Conservation (phyloP, 805 yeast species). For the Candida sphagnicola region DNA sequence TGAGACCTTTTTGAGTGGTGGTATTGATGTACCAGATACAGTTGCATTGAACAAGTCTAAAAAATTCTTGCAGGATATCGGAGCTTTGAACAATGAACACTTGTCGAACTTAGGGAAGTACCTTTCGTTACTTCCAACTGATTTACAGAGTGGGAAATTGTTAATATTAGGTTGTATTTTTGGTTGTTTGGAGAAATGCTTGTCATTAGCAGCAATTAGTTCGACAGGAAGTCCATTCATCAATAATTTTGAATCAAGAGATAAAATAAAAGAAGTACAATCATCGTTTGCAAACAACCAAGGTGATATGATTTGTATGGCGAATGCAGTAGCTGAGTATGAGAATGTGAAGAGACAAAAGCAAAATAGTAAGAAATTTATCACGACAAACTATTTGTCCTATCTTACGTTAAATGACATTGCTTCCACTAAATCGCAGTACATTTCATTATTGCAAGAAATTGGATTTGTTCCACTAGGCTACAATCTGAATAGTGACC, state of each 20-base stretch:
- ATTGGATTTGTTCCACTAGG: constrained; percentile 68
- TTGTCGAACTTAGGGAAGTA: constrained; percentile 78
- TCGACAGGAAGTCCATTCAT: constrained; percentile 74
- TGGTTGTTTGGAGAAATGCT: constrained; percentile 72
- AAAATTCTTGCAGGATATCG: constrained; percentile 57
- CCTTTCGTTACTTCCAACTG: constrained; percentile 80
- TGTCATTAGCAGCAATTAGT: constrained; percentile 77
- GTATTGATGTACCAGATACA: constrained; percentile 76
- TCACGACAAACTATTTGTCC: constrained; percentile 59
- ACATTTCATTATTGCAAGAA: constrained; percentile 65
- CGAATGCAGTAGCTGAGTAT: constrained; percentile 57
- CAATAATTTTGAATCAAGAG: constrained; percentile 59
- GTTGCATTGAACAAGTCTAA: constrained; percentile 50
- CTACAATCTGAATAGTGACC: constrained; percentile 22
- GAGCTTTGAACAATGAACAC: constrained; percentile 52
- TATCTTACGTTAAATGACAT: constrained; percentile 67
- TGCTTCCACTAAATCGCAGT: constrained; percentile 65
- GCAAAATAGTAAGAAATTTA: constrained; percentile 36
- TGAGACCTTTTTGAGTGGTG: constrained; percentile 60
- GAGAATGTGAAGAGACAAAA: constrained; percentile 17
- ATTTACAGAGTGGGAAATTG: constrained; percentile 79
- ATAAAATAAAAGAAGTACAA: constrained; percentile 49
- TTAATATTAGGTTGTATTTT: constrained; percentile 76
- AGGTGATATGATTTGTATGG: constrained; percentile 76
- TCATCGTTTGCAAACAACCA: constrained; percentile 41